These are phyloP conservation scores for Brettanomyces naardenensis DNA, from an alignment of 805 yeast genomes.

Conservation along the genomic window DNA sequence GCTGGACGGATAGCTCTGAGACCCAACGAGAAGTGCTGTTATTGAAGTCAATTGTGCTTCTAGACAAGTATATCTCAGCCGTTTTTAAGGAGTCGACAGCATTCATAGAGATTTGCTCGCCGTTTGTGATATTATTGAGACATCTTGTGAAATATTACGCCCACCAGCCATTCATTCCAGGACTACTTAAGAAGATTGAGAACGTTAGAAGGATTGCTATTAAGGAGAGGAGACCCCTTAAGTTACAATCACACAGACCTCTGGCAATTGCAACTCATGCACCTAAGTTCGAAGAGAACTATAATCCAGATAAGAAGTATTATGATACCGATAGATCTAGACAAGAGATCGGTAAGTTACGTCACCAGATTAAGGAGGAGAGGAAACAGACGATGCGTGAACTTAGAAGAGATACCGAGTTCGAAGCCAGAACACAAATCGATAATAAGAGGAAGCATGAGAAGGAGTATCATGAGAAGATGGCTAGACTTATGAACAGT, in stretches of 20 bases:
- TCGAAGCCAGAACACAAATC: slow-evolving; percentile 80
- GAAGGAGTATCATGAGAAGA: slow-evolving; percentile 78
- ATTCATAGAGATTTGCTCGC: slow-evolving; percentile 47
- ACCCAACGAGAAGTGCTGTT: slow-evolving; percentile 24
- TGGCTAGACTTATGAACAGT: slow-evolving; percentile 78
- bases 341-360: slow-evolving; percentile 77
- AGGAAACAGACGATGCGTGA: slow-evolving; percentile 83
- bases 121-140: slow-evolving; percentile 37
- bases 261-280: slow-evolving; percentile 76
- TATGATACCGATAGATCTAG: slow-evolving; percentile 77
- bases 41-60: slow-evolving; percentile 24
- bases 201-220: slow-evolving; percentile 41
- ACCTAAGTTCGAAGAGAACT: slow-evolving; percentile 93
- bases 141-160: slow-evolving; percentile 31
- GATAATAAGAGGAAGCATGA: slow-evolving; percentile 68
- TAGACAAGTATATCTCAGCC: slow-evolving; percentile 23
- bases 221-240: slow-evolving; percentile 58
- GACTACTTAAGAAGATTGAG: slow-evolving; percentile 35
- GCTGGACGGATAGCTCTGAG: slow-evolving; percentile 8
- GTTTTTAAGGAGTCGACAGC: slow-evolving; percentile 61
- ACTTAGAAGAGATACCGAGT: slow-evolving; percentile 79
- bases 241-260: slow-evolving; percentile 77
- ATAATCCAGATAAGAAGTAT: slow-evolving; percentile 90
- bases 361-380: slow-evolving; percentile 84
- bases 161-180: slow-evolving; percentile 25